A percentile compares a stretch with the other conserved stretches of the same genome.
These are phyloP conservation scores for Phytophthora boehmeriae DNA, from an alignment of 352 stramenopile species.

Conservation along the genomic window DNA sequence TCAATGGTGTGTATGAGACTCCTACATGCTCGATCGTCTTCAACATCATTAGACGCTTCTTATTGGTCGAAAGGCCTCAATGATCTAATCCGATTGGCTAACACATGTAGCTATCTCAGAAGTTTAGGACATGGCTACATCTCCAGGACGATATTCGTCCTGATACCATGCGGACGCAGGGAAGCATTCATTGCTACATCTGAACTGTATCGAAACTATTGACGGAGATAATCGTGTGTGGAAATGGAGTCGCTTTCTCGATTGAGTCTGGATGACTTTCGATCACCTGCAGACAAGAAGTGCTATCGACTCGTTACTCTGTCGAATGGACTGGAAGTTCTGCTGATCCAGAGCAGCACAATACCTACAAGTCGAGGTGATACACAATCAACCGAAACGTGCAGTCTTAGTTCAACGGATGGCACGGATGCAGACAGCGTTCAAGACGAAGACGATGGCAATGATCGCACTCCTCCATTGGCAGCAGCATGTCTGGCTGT, in stretches of 20 bases:
- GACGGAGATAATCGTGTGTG: not conserved
- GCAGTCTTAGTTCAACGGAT: constrained; percentile 20
- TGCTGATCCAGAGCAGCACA: constrained; percentile 65
- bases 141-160: constrained; percentile 6
- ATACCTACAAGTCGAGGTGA: not conserved
- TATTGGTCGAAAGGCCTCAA: constrained; percentile 13
- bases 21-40: not conserved
- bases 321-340: constrained; percentile 61
- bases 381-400: not conserved
- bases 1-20: constrained; percentile 23
- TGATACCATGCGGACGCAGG: not conserved
- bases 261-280: constrained; percentile 52
- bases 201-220: constrained; percentile 1
- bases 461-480: constrained; percentile 24
- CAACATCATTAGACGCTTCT: not conserved
- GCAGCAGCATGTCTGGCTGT: constrained; percentile 65
- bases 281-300: constrained; percentile 70
- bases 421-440: constrained; percentile 19
- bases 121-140: constrained; percentile 21
- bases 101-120: constrained; percentile 28
- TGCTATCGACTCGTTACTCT: constrained; percentile 73
- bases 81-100: constrained; percentile 9
- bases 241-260: constrained; percentile 10
- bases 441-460: constrained; percentile 14
- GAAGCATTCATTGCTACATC: constrained; percentile 1